A percentile compares a stretch with the other conserved stretches of the same genome.
Conservation (phyloP, 352 stramenopile species). For the Phytophthora tentaculata region DNA sequence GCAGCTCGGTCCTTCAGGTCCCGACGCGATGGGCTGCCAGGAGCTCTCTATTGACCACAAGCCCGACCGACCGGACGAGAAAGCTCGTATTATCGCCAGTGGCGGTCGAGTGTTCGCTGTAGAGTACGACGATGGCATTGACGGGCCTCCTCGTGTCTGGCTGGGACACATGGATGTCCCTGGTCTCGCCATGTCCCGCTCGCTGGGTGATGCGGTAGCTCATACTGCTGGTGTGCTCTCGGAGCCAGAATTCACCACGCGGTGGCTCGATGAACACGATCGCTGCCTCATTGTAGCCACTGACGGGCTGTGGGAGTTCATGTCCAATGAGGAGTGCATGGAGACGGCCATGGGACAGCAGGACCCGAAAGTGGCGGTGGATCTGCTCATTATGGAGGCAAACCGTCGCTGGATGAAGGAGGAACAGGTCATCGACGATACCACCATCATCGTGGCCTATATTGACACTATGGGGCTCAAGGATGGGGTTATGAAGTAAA, state of each 20-base stretch:
- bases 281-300: conserved; percentile 97
- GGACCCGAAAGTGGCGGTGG: conserved; percentile 86
- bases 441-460: conserved; percentile 97
- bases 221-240: conserved; percentile 96
- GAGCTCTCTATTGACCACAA: conserved; percentile 98
- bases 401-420: conserved; percentile 98
- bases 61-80: conserved; percentile 95
- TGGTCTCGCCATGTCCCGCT: conserved; percentile 97
- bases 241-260: conserved; percentile 95
- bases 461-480: conserved; percentile 63
- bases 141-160: conserved; percentile 98
- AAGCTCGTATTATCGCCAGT: conserved; percentile 93
- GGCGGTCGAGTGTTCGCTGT: conserved; percentile 98
- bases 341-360: conserved; percentile 81
- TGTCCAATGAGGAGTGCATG: conserved; percentile 96
- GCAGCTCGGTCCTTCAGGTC: conserved; percentile 20
- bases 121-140: conserved; percentile 98
- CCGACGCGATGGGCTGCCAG: conserved; percentile 48
- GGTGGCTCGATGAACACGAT: conserved; percentile 82
- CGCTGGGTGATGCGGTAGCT: conserved; percentile 96
- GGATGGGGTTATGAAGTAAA: too few species aligned
- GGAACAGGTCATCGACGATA: conserved; percentile 99
- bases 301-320: conserved; percentile 99
- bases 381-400: conserved; percentile 95
- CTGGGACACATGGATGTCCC: conserved; percentile 98